Evolutionary conservation across 1,139 yeast species (phyloP).

Genomic region (Casaregolazyma suthepensis): DNA sequence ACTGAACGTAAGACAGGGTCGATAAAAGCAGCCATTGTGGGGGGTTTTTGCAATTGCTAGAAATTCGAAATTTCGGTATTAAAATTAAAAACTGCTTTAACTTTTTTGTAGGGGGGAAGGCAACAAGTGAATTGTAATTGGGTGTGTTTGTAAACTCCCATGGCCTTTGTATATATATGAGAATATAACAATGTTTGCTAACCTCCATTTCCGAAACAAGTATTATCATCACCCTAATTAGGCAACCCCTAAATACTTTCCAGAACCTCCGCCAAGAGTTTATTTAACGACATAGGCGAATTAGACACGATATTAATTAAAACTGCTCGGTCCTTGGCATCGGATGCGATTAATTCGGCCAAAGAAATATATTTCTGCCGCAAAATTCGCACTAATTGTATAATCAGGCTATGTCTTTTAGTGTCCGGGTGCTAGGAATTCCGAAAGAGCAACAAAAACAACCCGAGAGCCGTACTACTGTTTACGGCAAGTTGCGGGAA

Average conservation of each 20-base stretch:
- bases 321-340: background rate
- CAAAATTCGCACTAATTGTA: background rate
- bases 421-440: background rate
- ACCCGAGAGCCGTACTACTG: background rate
- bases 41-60: background rate
- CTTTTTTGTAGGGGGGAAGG: background rate
- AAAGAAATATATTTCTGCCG: too few relatives aligned
- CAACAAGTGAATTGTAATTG: background rate
- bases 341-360: background rate
- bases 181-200: background rate
- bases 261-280: background rate
- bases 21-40: slow-evolving; percentile 48
- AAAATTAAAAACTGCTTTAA: background rate
- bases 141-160: slow-evolving; percentile 1
- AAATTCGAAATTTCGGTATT: background rate
- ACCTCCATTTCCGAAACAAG: background rate
- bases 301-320: background rate
- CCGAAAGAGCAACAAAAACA: background rate
- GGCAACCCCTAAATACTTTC: background rate
- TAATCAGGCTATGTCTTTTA: background rate
- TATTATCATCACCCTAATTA: background rate
- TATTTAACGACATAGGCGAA: background rate
- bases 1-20: slow-evolving; percentile 68
- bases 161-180: background rate
- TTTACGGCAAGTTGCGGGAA: background rate